Evolutionary conservation across 306 rosid genomes (phyloP).

Genomic region (Mimosa pudica): DNA sequence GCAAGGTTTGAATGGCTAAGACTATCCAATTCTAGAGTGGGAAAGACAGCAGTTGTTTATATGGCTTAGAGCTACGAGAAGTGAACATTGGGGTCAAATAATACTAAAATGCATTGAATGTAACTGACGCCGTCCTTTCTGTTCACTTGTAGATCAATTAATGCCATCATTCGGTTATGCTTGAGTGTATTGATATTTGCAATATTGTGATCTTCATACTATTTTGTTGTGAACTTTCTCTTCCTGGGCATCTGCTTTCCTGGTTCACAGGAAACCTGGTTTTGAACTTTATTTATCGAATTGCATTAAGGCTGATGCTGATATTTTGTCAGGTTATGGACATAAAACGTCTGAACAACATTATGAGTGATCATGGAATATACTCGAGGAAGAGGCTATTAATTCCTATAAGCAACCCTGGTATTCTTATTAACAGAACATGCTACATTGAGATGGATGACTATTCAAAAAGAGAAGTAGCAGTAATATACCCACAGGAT

Average conservation of each 20-base stretch:
- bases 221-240: background rate
- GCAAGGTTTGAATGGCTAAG: background rate
- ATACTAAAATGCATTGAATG: background rate
- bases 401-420: constrained; percentile 74
- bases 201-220: background rate
- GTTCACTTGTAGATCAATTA: constrained; percentile 9
- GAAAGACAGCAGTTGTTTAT: background rate
- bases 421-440: constrained; percentile 57
- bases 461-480: constrained; percentile 87
- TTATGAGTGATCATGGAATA: constrained; percentile 97
- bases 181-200: constrained; percentile 1
- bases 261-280: background rate
- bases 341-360: constrained; percentile 86
- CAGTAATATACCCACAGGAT: constrained; percentile 71
- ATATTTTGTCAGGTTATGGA: constrained; percentile 70
- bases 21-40: background rate
- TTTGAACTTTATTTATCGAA: background rate
- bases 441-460: constrained; percentile 82
- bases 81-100: background rate
- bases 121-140: background rate
- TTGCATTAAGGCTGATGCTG: background rate
- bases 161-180: background rate
- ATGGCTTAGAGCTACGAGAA: background rate
- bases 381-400: constrained; percentile 88
- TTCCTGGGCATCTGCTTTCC: constrained; percentile 9